These are phyloP conservation scores for Schwanniomyces vanrijiae DNA, from an alignment of 805 yeast genomes.

Conservation along the genomic window DNA sequence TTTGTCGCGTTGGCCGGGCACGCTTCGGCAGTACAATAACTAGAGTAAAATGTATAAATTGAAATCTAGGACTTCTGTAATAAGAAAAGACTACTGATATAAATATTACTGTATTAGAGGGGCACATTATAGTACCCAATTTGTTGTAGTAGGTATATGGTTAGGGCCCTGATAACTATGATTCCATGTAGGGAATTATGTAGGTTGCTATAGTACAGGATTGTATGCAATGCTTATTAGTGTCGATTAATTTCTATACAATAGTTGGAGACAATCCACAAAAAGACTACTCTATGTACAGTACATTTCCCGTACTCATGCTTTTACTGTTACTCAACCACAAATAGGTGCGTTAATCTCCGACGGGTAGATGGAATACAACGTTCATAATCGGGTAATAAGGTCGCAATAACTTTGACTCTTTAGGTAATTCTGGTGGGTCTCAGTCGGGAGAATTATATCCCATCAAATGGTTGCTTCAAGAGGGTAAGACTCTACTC, in stretches of 20 bases:
- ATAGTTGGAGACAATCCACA: background rate
- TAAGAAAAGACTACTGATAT: background rate
- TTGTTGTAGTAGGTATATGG: background rate
- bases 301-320: background rate
- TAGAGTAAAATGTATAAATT: background rate
- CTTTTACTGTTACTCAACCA: no score
- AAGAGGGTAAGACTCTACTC: no score
- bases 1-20: background rate
- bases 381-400: background rate
- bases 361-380: background rate
- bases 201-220: background rate
- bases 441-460: background rate
- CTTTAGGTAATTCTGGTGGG: background rate
- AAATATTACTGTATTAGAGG: background rate
- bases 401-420: background rate
- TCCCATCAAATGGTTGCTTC: no score
- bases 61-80: background rate
- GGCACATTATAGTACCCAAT: background rate
- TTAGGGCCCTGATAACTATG: background rate
- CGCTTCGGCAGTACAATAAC: background rate
- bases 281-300: background rate
- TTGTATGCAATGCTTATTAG: background rate
- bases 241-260: background rate
- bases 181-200: background rate
- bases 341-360: background rate